Evolutionary conservation across 768 basidiomycete genomes (phyloP), one percentile per base, ranked within the genome.

Genomic region (Lactifluus volemus): DNA sequence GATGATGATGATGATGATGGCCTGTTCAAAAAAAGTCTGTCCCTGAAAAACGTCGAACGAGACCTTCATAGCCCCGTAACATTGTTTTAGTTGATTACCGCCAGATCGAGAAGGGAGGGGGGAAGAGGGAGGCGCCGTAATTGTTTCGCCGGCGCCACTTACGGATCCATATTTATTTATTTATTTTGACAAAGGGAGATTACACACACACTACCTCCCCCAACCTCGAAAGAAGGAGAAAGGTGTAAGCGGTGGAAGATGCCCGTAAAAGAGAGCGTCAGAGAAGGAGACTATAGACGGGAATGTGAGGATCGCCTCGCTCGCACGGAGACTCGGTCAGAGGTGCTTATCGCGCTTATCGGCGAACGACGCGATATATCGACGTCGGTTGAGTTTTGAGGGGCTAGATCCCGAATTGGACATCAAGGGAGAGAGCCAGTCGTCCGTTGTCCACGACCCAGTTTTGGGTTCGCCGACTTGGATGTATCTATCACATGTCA

Each of bases 291-390:
- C 38, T 10, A 39, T 39, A 39, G 2, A 9, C 14, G 25, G 25
- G 25, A 25, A 25, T 25, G 25, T 25, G 25, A 25, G 25, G 25
- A 25, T 25, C 25, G 25, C 25, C 12, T 34, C 6, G 38, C 38
- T 4, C 12, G 12, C 12, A 39, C 25, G 25, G 25, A 25, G 1
- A 25, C 25, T 25, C 25, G 25, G 25, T 25, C 25, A 25, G 25
- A 38, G 9, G 17, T 8, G 30, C 51, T 53, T 59, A 59, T 59
- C 45, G 50, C 58, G 42, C 21, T 52, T 59, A 42, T 52, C 44
- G 42, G 30, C 1, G 25, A 25, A 25, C 19, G 38, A 36, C 15
- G 9, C 30, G 4, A 59, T 59, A 15, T 44, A n/a, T 59, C 58
- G 42, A 51, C 58, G 51, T 53, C 58, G 45, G 38, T 44, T 7